These are phyloP conservation scores for Colletotrichum gloeosporioides DNA, from an alignment of 2,329 filamentous ascomycete species.

Conservation along the genomic window DNA sequence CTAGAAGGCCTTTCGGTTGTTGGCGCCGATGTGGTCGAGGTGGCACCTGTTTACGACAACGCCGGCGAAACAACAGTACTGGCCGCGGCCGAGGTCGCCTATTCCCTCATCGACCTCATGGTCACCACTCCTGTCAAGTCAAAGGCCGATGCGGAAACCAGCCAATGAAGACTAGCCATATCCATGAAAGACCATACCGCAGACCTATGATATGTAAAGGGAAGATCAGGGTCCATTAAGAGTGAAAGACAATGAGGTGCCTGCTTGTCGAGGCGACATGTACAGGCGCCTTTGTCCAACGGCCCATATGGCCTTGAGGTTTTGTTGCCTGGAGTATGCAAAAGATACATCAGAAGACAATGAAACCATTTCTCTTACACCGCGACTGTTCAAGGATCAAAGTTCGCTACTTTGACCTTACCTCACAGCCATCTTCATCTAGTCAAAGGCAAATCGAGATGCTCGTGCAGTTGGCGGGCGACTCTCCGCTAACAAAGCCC, in stretches of 20 bases:
- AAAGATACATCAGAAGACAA: not conserved
- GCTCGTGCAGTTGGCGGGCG: not conserved
- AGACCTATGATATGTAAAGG: not conserved
- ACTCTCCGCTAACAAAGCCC: not conserved
- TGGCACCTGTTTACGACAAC: constrained; percentile 79
- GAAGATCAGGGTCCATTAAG: not conserved
- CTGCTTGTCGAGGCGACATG: not conserved
- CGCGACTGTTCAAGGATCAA: not conserved
- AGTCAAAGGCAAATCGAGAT: not conserved
- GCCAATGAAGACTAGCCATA: not conserved
- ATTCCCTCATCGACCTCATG: constrained; percentile 73
- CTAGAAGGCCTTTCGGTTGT: constrained; percentile 75
- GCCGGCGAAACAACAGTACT: constrained; percentile 75
- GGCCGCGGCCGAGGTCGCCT: constrained; percentile 75
- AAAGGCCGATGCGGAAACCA: not conserved
- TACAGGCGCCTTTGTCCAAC: not conserved
- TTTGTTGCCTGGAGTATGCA: not conserved
- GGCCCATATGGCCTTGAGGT: not conserved
- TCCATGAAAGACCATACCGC: not conserved
- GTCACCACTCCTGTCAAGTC: constrained; percentile 46
- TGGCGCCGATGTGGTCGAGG: constrained; percentile 82
- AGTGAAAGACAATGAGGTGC: not conserved
- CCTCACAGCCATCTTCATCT: not conserved
- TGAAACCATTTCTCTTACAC: not conserved
- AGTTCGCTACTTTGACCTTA: not conserved